A percentile compares a stretch with the other conserved stretches of the same genome.
Conservation (phyloP, 1,139 yeast species). For the Suhomyces choctaworum region DNA sequence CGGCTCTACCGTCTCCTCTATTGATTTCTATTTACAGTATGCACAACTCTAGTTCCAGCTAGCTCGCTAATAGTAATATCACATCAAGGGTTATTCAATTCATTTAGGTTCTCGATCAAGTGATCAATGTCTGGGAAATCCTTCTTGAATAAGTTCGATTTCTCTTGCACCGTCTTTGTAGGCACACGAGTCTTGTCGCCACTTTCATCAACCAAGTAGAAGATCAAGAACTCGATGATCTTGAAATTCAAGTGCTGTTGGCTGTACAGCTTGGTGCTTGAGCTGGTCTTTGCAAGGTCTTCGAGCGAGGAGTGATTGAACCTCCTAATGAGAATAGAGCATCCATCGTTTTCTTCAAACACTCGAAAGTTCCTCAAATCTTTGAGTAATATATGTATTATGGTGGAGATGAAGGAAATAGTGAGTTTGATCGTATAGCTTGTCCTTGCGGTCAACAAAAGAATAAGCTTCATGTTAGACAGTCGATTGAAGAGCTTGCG, state of each 20-base stretch:
- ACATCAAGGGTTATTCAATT: slow-evolving; percentile 28
- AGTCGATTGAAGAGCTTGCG: slow-evolving; percentile 44
- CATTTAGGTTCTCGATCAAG: slow-evolving; percentile 40
- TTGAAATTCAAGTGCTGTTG: slow-evolving; percentile 55
- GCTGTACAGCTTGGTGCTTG: slow-evolving; percentile 6
- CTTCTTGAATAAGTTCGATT: slow-evolving; percentile 52
- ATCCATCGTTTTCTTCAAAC: slow-evolving; percentile 63
- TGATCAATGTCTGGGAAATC: slow-evolving; percentile 46
- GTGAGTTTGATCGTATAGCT: slow-evolving; percentile 22
- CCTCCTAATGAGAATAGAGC: slow-evolving; percentile 50
- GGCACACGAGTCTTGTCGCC: slow-evolving; percentile 22
- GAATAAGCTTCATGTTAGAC: slow-evolving; percentile 33
- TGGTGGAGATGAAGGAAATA: slow-evolving; percentile 53
- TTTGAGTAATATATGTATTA: slow-evolving; percentile 62
- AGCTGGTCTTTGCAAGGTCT: slow-evolving; percentile 9
- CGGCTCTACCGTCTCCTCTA: too few relatives aligned
- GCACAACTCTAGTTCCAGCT: too few relatives aligned
- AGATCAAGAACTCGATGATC: slow-evolving; percentile 68
- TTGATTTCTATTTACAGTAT: too few relatives aligned
- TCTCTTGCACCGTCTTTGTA: slow-evolving; percentile 47
- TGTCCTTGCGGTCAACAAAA: slow-evolving; percentile 26
- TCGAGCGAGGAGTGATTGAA: slow-evolving; percentile 24
- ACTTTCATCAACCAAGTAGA: slow-evolving; percentile 70
- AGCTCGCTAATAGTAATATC: too few relatives aligned
- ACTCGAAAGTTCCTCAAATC: slow-evolving; percentile 56